Evolutionary conservation across 73 alveolate genomes (phyloP).

Genomic region (Blepharisma japonicum): DNA sequence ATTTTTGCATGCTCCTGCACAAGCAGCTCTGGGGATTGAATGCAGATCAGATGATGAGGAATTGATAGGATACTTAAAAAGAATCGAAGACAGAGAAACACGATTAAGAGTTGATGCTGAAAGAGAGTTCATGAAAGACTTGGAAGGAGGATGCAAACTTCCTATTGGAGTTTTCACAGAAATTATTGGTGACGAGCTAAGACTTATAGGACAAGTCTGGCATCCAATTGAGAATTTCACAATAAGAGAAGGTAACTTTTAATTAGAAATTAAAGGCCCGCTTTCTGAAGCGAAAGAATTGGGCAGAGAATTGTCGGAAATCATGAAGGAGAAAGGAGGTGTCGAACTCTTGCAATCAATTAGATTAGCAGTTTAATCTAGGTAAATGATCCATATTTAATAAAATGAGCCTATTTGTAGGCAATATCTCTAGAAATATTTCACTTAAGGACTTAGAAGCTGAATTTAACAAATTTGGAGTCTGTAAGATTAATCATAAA

Average conservation of each 20-base stretch:
- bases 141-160: conserved; percentile 79
- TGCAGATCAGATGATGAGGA: conserved; percentile 55
- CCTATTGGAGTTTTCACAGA: conserved; percentile 67
- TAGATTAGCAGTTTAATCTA: neutral
- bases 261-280: conserved; percentile 2
- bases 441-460: conserved; percentile 42
- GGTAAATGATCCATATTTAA: neutral
- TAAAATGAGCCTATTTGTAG: conserved; percentile 53
- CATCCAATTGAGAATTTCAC: conserved; percentile 25
- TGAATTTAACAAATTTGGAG: conserved; percentile 49
- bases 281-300: conserved; percentile 5
- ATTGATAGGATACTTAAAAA: conserved; percentile 24
- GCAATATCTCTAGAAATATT: conserved; percentile 51
- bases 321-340: conserved; percentile 44
- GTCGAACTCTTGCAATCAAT: neutral
- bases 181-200: conserved; percentile 19
- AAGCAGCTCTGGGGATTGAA: conserved; percentile 70
- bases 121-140: conserved; percentile 49
- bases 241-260: conserved; percentile 29
- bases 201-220: conserved; percentile 44
- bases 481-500: conserved; percentile 48
- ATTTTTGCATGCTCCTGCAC: conserved; percentile 67
- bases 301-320: conserved; percentile 26
- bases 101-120: conserved; percentile 57
- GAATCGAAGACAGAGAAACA: conserved; percentile 46